Percentiles rank a stretch among this genome's conserved stretches.
phyloP scores from a whole-genome alignment of 441 rosid genomes.

The Kokia cookei region DNA sequence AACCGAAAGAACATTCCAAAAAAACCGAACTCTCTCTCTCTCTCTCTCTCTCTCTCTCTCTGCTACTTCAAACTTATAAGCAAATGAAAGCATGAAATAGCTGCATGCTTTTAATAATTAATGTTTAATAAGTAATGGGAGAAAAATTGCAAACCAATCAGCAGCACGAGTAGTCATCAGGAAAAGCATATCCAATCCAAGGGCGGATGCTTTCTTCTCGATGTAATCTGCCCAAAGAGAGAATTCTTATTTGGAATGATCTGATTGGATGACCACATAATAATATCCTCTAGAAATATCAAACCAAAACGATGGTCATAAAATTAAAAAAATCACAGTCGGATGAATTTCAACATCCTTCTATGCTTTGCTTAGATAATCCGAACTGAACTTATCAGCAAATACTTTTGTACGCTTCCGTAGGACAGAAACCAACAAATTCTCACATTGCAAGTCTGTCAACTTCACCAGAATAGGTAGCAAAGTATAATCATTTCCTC shows the following conservation, averaged over 20 bases:
- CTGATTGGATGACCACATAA: not conserved
- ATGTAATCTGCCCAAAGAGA: constrained; percentile 49
- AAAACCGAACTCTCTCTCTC: not conserved
- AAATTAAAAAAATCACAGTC: not conserved
- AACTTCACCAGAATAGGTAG: not conserved
- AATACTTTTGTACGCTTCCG: not conserved
- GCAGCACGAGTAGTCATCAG: constrained; percentile 86
- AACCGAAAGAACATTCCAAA: not conserved
- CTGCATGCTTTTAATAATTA: not conserved
- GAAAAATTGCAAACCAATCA: constrained; percentile 50
- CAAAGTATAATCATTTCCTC: not conserved
- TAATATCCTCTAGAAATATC: not conserved
- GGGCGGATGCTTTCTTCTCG: constrained; percentile 78
- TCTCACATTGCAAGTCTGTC: not conserved
- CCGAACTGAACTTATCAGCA: not conserved
- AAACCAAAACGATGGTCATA: not conserved
- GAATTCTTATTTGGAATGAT: not conserved
- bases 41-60: not conserved
- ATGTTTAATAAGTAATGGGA: not conserved
- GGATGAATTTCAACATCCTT: not conserved
- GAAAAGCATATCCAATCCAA: constrained; percentile 70
- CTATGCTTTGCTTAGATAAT: not conserved
- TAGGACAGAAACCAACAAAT: no score
- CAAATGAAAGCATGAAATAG: not conserved
- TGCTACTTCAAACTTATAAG: not conserved